Conservation (phyloP, 2,329 filamentous ascomycete genomes). For the Beauveria brongniartii region DNA sequence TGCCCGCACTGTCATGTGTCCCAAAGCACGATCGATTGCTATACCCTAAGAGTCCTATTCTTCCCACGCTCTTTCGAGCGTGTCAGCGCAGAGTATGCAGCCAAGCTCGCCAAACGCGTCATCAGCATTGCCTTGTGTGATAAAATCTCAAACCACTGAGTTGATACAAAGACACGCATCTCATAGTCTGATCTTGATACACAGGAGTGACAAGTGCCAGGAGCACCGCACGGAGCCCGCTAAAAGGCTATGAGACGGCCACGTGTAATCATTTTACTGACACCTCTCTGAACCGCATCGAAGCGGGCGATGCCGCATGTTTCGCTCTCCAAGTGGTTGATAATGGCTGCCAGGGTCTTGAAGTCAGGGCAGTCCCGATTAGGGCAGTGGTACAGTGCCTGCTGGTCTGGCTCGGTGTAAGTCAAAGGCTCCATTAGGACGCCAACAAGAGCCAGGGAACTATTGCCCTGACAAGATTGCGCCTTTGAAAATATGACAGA, state of each 20-base stretch:
- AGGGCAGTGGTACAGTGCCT: constrained; percentile 33
- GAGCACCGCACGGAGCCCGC: too few species aligned
- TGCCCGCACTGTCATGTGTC: constrained; percentile 24
- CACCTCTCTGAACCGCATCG: constrained; percentile 23
- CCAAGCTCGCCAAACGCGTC: background rate
- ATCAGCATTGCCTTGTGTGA: background rate
- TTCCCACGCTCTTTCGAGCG: constrained; percentile 28
- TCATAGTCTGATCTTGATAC: too few species aligned
- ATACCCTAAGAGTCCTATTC: background rate
- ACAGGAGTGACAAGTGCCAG: too few species aligned
- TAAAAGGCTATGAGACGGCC: constrained; percentile 22
- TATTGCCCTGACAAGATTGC: background rate
- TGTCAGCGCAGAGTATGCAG: constrained; percentile 23
- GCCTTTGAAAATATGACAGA: background rate
- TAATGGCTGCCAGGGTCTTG: constrained; percentile 28
- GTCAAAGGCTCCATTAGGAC: background rate
- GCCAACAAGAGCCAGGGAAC: too few species aligned
- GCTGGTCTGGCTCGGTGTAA: constrained; percentile 22
- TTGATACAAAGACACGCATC: too few species aligned
- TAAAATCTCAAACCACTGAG: too few species aligned
- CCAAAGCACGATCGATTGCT: constrained; percentile 17
- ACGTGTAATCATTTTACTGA: constrained; percentile 26
- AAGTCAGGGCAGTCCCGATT: constrained; percentile 30
- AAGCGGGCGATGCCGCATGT: constrained; percentile 30
- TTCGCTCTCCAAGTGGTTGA: constrained; percentile 39